A percentile compares a stretch with the other conserved stretches of the same genome.
Conservation (phyloP, 768 basidiomycete species). For the Phylloporus arenicola region DNA sequence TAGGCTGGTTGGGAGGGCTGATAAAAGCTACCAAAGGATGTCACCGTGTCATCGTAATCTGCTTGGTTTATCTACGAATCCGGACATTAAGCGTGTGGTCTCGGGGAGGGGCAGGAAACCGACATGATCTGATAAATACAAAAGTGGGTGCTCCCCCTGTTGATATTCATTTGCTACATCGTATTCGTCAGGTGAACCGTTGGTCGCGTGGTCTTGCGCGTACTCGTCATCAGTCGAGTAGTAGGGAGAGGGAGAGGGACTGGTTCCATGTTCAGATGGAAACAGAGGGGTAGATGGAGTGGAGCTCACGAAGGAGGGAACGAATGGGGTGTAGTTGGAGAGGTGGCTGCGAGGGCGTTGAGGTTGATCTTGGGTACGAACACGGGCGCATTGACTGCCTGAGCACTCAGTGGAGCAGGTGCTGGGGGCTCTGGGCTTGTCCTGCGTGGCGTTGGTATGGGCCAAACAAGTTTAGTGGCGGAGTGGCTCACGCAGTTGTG, state of each 20-base stretch:
- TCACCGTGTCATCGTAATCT: conserved; percentile 28
- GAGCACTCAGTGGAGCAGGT: conserved; percentile 43
- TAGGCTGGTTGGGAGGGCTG: conserved; percentile 40
- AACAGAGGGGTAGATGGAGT: not conserved
- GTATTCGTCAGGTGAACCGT: conserved; percentile 14
- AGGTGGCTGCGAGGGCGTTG: conserved; percentile 23
- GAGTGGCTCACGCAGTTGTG: conserved; percentile 24
- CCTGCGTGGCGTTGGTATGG: conserved; percentile 19
- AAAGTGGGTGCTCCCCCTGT: conserved; percentile 14
- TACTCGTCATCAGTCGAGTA: conserved; percentile 36
- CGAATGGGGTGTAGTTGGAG: conserved; percentile 21
- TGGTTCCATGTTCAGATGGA: conserved; percentile 12
- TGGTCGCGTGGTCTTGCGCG: conserved; percentile 11
- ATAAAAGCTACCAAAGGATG: conserved; percentile 35
- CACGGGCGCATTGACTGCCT: conserved; percentile 78
- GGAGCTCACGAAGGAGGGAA: conserved; percentile 27
- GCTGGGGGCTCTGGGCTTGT: conserved; percentile 43
- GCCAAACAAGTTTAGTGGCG: not conserved
- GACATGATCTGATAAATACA: conserved; percentile 21
- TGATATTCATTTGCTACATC: conserved; percentile 19
- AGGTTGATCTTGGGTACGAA: conserved; percentile 73
- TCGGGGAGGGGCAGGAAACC: conserved; percentile 4
- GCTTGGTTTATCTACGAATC: conserved; percentile 14
- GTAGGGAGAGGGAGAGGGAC: conserved; percentile 26
- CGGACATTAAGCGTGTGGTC: not conserved